Base-by-base conservation (phyloP, 345 rosid genomes). In the Firmiana major region DNA sequence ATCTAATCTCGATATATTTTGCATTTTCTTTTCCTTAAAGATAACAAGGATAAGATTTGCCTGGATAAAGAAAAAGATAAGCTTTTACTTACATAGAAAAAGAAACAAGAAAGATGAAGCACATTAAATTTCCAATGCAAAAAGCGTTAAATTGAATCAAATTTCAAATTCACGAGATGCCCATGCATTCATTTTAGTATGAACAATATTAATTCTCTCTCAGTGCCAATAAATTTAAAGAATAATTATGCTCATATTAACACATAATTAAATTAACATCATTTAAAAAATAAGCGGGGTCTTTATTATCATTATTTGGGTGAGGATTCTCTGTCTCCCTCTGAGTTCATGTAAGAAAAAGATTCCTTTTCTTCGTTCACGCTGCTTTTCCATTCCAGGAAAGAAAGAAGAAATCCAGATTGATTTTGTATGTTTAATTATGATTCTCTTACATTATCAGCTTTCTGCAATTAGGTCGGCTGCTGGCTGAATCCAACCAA, bases 401-500 rank as follows among this genome's bases (percentile, higher is more conserved):
- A 62, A 48, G 19, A 62, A 58, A 74, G 48, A 31, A 31, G 34
- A 42, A 66, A 63, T 59, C 54, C 53, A 53, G 63, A 74, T 68
- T 69, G 73, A 78, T 60, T 60, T 55, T 78, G 77, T 72, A 19
- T 43, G 42, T 53, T 70, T 74, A 57, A 54, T 75, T 51, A 73
- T 24, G 80, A 57, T 43, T 54, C 63, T 51, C 60, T 71, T 53
- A 19, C 73, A 54, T 49, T 24, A 63, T 77, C 73, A 72, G 17
- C 63, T 66, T 76, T 65, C 72, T 78, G 74, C 64, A 62, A 40
- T 58, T 31, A 75, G 65, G 68, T 59, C 49, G 64, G 65, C 38
- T 67, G 68, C 31, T n/a, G n/a, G n/a, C 12, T 12, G 42, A 63
- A 34, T 76, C 79, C 77, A 80, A 31, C 43, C 36, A 42, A 72